Base-by-base conservation (phyloP, 495 filamentous ascomycete species). In the Penicilliopsis zonata region DNA sequence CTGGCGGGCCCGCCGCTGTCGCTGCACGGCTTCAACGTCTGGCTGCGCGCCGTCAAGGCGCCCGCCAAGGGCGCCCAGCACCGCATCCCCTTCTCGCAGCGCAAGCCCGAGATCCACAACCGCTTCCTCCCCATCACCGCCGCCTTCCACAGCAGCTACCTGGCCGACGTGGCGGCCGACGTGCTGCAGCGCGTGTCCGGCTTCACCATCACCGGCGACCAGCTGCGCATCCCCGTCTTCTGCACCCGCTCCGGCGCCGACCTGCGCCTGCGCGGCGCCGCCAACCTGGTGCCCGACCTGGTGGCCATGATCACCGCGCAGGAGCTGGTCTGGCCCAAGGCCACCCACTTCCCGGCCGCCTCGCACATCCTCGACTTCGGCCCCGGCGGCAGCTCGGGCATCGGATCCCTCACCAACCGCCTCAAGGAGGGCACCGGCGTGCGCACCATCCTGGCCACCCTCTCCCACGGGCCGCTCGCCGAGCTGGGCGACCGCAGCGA, bases 101-200 rank as follows among this genome's bases (percentile, higher is more conserved):
- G 49, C 24, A 44, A 42, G 18, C 38, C 42, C 1, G 27, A 9
- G 9, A 25, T 57, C 3, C 38, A 43, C 3, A 21, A 39, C 19
- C 27, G 30, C 3, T 57, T 56, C 15, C 34, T 61, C 1, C 46
- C 52, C 0, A 49, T 56, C 18, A 54, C 37, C 19, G 46, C 48
- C 8, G 46, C 57, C 4, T 61, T 61, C 28, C 57, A 61, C 31
- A 54, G 49, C 2, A 38, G 36, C 9, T 53, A 57, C 24, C 51
- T 60, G 3, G 23, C 20, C 5, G 20, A 27, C 5, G 50, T 47
- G 9, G 43, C 38, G 1, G 22, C 34, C 1, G 20, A 26, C 8
- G 10, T 53, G 1, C 43, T 45, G n/a, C 32, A 30, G 13, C 38
- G 37, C 9, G 46, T 53, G 17, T 9, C 33, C 9, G 35, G 36